A percentile compares a stretch with the other conserved stretches of the same genome.
Conservation (phyloP, 2,329 filamentous ascomycete genomes). For the Fonsecaea erecta region DNA sequence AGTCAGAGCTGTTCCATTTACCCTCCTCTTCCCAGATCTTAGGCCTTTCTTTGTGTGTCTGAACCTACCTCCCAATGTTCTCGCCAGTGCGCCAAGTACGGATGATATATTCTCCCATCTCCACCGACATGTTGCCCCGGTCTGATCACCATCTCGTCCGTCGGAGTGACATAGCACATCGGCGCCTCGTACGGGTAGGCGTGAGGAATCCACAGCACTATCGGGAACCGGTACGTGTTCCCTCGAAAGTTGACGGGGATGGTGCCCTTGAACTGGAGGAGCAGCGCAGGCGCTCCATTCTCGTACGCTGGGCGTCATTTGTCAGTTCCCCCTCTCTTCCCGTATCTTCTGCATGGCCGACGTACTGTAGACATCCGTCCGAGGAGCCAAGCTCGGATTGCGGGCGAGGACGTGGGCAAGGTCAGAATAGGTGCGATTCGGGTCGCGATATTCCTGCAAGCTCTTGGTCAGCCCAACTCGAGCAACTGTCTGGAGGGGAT, state of each 20-base stretch:
- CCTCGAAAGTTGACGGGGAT: constrained; percentile 91
- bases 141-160: constrained; percentile 83
- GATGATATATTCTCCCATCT: constrained; percentile 92
- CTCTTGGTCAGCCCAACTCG: constrained; percentile 5
- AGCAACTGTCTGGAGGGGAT: background rate
- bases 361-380: constrained; percentile 94
- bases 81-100: constrained; percentile 87
- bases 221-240: constrained; percentile 84
- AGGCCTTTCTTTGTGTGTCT: constrained; percentile 49
- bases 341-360: constrained; percentile 25
- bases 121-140: constrained; percentile 87
- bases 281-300: constrained; percentile 81
- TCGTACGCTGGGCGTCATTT: constrained; percentile 70
- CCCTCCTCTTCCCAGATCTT: background rate
- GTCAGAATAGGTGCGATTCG: constrained; percentile 90
- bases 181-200: constrained; percentile 85
- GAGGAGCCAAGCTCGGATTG: constrained; percentile 74
- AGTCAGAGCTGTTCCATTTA: background rate
- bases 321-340: constrained; percentile 18
- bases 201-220: constrained; percentile 92
- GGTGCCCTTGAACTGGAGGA: constrained; percentile 84
- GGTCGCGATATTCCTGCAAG: constrained; percentile 84
- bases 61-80: constrained; percentile 79
- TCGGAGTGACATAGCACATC: constrained; percentile 85
- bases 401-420: constrained; percentile 79